These are phyloP conservation scores for Fusarium verticillioides DNA, from an alignment of 2,329 filamentous ascomycete species.

Conservation along the genomic window DNA sequence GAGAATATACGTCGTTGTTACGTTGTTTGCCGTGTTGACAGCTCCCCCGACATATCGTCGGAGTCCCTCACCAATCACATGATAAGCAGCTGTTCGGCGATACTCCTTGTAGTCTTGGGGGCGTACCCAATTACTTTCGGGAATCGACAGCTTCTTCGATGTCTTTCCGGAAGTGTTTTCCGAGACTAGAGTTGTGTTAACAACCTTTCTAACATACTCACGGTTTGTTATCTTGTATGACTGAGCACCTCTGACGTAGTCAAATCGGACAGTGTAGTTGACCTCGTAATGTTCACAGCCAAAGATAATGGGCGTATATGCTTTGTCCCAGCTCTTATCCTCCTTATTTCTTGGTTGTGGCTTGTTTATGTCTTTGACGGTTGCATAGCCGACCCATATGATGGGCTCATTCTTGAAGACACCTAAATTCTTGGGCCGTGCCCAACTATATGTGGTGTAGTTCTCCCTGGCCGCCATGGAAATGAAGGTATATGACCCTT, in stretches of 20 bases:
- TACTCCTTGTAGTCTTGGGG: not conserved
- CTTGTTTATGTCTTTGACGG: not conserved
- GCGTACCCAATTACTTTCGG: not conserved
- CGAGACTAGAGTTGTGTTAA: not conserved
- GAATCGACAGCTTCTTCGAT: not conserved
- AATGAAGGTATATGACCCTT: not conserved
- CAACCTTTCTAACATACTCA: not conserved
- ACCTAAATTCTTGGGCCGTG: not conserved
- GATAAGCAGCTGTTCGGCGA: not conserved
- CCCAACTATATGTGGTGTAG: not conserved
- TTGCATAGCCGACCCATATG: slow-evolving; percentile 25
- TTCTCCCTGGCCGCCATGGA: not conserved
- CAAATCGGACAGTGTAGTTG: not conserved
- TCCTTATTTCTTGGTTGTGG: accelerated
- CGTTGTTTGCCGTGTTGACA: not conserved
- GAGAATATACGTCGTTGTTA: not conserved
- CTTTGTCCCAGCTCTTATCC: accelerated
- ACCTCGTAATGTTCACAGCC: slow-evolving; percentile 18
- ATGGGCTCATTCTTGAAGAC: slow-evolving; percentile 22
- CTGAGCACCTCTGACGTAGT: not conserved
- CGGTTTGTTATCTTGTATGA: not conserved
- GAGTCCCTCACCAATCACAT: not conserved
- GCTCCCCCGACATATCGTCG: not conserved
- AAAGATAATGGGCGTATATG: not conserved
- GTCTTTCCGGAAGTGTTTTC: not conserved